Evolutionary conservation across 2,329 filamentous ascomycete species (phyloP).

Genomic region (Pyrenochaeta sp.): DNA sequence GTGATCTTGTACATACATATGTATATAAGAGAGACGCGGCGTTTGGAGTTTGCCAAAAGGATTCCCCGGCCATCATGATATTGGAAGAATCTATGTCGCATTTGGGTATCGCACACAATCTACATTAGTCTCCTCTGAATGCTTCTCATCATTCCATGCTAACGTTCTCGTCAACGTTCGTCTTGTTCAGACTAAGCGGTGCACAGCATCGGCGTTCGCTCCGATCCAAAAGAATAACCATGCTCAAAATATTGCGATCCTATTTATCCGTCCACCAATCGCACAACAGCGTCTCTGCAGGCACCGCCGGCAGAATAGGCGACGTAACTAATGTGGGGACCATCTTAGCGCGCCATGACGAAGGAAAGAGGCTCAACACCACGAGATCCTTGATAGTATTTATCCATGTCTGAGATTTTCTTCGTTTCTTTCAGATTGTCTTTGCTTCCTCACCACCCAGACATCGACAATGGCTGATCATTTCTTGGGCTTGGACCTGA

Average conservation of each 20-base stretch:
- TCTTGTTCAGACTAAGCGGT: neutral
- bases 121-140: neutral
- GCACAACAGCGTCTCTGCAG: constrained; percentile 24
- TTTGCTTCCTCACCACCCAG: neutral
- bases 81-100: neutral
- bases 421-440: neutral
- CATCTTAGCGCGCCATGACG: constrained; percentile 21
- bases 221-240: constrained; percentile 1
- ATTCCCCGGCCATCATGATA: constrained; percentile 22
- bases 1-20: constrained; percentile 29
- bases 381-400: constrained; percentile 22
- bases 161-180: neutral
- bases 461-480: constrained; percentile 56
- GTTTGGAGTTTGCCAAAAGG: constrained; percentile 31
- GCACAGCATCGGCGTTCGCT: constrained; percentile 9
- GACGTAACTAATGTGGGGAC: constrained; percentile 27
- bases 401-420: constrained; percentile 16
- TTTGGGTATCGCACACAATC: neutral
- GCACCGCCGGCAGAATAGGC: constrained; percentile 45
- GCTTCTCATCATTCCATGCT: neutral
- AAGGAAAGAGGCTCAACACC: constrained; percentile 23
- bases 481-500: constrained; percentile 94
- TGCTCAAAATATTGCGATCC: neutral
- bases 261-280: constrained; percentile 41
- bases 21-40: constrained; percentile 28